Base-by-base conservation (phyloP, 805 yeast genomes). In the Yarrowia hollandica region DNA sequence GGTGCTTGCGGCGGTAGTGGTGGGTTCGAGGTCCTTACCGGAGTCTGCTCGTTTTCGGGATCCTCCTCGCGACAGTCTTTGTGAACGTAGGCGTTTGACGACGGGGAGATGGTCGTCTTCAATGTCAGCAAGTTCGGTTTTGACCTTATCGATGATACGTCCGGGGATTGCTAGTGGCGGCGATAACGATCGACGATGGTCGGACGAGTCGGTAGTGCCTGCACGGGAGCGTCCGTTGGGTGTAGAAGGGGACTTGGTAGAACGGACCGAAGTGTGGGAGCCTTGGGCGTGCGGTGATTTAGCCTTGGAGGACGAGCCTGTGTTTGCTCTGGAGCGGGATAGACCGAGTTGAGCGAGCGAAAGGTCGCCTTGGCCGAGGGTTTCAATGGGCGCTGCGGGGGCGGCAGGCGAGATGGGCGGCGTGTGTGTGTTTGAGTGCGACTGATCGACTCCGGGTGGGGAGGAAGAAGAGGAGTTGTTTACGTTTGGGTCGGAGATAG, bases 331-430 rank as follows among this genome's bases (percentile, higher is more conserved):
- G 5, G 58, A 52, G 19, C 58, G 44, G 11, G 44, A 35, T 6
- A 61, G 58, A 1, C 69, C 70, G 38, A 67, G 60, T 11, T 63
- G 42, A 5, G 63, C 69, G 18, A 70, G 60, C 4, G 73, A 68
- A 23, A 70, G 63, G 39, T 70, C 72, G 10, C 73, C 73, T 33
- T 64, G 62, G 10, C 73, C 73, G 28, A 70, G 62, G 8, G 73
- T 67, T 28, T 44, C 52, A 9, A 44, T 44, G 52, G 52, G 52
- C 18, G 52, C 52, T 4, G 50, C 11, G 16, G 52, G 25, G 11
- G 67, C 64, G 6, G 65, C 61, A 1, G 72, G 61, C 6, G 68
- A 56, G 30, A n/a, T 15, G 42, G 57, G 31, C 34, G 26, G 42
- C 14, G 46, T 39, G 46, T 41, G 18, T 25, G 48, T 16, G 42